These are phyloP conservation scores for Arachnopeziza araneosa DNA, from an alignment of 2,329 filamentous ascomycete genomes.

Conservation along the genomic window DNA sequence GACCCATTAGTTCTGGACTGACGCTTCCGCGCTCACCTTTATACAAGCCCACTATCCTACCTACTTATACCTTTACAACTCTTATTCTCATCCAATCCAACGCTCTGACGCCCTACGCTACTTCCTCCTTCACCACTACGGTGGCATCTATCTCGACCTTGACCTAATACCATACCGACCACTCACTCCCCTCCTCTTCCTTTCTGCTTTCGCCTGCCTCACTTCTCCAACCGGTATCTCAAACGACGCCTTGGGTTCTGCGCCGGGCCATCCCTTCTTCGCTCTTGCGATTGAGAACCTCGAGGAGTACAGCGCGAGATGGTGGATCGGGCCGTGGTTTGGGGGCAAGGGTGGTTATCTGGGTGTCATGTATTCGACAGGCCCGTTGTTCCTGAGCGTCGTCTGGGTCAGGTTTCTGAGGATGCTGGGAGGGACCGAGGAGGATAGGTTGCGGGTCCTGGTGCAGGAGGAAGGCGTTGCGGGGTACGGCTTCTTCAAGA, in stretches of 20 bases:
- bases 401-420: slow-evolving; percentile 65
- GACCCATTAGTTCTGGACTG: slow-evolving; percentile 64
- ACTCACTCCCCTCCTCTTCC: slow-evolving; percentile 54
- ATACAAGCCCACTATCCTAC: slow-evolving; percentile 67
- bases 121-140: slow-evolving; percentile 68
- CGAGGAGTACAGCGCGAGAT: slow-evolving; percentile 57
- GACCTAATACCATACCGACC: slow-evolving; percentile 37
- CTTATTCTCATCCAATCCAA: slow-evolving; percentile 67
- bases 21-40: slow-evolving; percentile 60
- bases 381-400: slow-evolving; percentile 66
- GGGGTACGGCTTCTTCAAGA: slow-evolving; percentile 62
- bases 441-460: slow-evolving; percentile 50
- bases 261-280: slow-evolving; percentile 67
- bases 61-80: slow-evolving; percentile 69
- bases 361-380: slow-evolving; percentile 71
- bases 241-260: slow-evolving; percentile 69
- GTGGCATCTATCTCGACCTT: slow-evolving; percentile 73
- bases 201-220: slow-evolving; percentile 46
- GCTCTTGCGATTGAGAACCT: slow-evolving; percentile 58
- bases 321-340: slow-evolving; percentile 32
- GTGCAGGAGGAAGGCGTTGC: slow-evolving; percentile 64
- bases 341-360: slow-evolving; percentile 44
- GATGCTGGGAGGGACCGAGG: slow-evolving; percentile 22
- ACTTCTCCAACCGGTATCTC: slow-evolving; percentile 69
- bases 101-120: slow-evolving; percentile 71